Conservation (phyloP, 2,329 filamentous ascomycete genomes). For the Ophiostoma ips region DNA sequence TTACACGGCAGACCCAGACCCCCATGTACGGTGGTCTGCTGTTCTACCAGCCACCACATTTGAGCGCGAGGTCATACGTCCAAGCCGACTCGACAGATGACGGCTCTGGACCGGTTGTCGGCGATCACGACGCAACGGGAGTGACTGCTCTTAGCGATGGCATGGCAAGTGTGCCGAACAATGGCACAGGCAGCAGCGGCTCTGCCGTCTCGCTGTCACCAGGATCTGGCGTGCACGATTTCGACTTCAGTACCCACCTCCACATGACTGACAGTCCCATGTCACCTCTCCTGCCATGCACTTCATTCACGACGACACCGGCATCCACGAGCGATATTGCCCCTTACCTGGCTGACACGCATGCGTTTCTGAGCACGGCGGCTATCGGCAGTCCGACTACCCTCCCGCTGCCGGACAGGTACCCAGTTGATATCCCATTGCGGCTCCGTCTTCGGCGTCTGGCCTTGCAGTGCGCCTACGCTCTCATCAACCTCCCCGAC, state of each 20-base stretch:
- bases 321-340: neutral
- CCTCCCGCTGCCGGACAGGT: slow-evolving; percentile 35
- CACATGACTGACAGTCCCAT: neutral
- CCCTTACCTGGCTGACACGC: neutral
- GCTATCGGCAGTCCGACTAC: slow-evolving; percentile 20
- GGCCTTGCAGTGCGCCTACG: slow-evolving; percentile 47
- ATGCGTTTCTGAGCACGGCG: slow-evolving; percentile 6
- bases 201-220: neutral
- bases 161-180: neutral
- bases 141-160: neutral
- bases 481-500: slow-evolving; percentile 36
- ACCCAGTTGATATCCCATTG: slow-evolving; percentile 39
- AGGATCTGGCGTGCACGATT: slow-evolving; percentile 8
- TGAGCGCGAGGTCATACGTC: neutral
- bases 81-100: neutral
- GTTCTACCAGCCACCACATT: neutral
- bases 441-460: slow-evolving; percentile 55
- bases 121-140: neutral
- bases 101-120: neutral
- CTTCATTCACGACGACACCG: neutral
- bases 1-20: neutral
- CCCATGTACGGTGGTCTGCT: neutral
- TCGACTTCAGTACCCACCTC: neutral
- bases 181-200: slow-evolving; percentile 2
- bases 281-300: neutral